phyloP scores from a whole-genome alignment of 1,284 basidiomycete genomes.

The Pterulicium gracile region DNA sequence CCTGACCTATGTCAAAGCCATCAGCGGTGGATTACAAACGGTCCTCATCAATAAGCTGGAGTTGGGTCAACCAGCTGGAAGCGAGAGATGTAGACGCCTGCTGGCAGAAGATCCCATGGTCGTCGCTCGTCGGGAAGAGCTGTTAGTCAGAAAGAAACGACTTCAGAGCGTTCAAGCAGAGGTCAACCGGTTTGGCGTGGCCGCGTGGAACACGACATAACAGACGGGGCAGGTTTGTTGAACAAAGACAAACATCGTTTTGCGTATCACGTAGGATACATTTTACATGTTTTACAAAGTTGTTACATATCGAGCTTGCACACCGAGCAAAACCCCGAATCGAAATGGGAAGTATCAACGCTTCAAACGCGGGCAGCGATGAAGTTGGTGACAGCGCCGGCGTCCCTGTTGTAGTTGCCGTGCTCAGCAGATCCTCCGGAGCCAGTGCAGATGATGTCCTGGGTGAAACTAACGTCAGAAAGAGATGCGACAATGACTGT shows the following conservation, averaged over 20 bases:
- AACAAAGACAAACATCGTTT: no score
- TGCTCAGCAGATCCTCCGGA: not conserved
- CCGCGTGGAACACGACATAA: no score
- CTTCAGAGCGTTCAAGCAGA: conserved; percentile 20
- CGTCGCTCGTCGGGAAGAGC: conserved; percentile 23
- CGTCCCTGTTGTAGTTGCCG: conserved; percentile 6
- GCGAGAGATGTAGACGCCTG: conserved; percentile 24
- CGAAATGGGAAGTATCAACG: no score
- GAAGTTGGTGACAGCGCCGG: conserved; percentile 7
- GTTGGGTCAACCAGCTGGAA: conserved; percentile 24
- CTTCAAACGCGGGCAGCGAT: conserved; percentile 2
- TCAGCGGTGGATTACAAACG: conserved; percentile 23
- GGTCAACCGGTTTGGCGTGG: conserved; percentile 21
- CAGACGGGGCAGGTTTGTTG: no score
- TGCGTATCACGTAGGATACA: no score
- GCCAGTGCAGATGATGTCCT: not conserved
- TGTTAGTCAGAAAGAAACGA: conserved; percentile 12
- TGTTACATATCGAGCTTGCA: no score
- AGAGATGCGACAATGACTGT: no score
- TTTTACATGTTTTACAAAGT: no score
- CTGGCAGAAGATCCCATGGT: conserved; percentile 31
- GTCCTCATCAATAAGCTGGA: conserved; percentile 28
- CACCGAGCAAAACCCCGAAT: no score
- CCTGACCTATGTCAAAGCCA: conserved; percentile 26
- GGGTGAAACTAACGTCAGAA: no score